Conservation (phyloP, 495 filamentous ascomycete species). For the Penicillium fimorum region DNA sequence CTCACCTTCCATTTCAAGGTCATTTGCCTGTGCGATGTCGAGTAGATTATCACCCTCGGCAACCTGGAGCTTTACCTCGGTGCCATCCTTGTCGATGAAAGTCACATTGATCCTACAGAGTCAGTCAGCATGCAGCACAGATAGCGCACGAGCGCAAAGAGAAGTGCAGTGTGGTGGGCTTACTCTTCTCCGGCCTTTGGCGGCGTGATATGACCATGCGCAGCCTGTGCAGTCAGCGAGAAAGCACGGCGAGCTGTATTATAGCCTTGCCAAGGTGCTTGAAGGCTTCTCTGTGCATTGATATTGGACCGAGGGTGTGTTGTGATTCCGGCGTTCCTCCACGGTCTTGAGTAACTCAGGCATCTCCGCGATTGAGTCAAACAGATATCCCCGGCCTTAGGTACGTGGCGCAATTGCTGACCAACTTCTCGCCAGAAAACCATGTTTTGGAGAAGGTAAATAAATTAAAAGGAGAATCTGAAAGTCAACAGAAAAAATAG, state of each 20-base stretch:
- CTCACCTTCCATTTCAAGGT: conserved; percentile 93
- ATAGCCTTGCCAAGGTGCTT: conserved; percentile 25
- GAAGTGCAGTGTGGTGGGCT: conserved; percentile 23
- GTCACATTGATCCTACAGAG: conserved; percentile 73
- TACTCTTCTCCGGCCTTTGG: conserved; percentile 96
- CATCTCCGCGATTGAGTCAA: conserved; percentile 36
- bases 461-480: conserved; percentile 7
- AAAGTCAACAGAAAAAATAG: conserved; percentile 13
- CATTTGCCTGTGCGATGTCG: conserved; percentile 90
- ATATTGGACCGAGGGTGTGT: conserved; percentile 15
- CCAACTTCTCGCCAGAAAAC: conserved; percentile 40
- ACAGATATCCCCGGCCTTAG: conserved; percentile 32
- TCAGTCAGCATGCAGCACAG: background rate
- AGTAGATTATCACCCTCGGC: conserved; percentile 85
- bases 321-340: conserved; percentile 21
- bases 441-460: conserved; percentile 26
- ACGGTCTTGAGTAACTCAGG: conserved; percentile 27
- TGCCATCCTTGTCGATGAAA: conserved; percentile 91
- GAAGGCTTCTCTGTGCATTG: conserved; percentile 11
- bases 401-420: conserved; percentile 37
- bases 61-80: conserved; percentile 72
- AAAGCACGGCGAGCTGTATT: conserved; percentile 54
- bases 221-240: conserved; percentile 56
- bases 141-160: background rate
- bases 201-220: conserved; percentile 76